Base-by-base conservation (phyloP, 148 eudicot genomes). In the Polygonum maritimum region DNA sequence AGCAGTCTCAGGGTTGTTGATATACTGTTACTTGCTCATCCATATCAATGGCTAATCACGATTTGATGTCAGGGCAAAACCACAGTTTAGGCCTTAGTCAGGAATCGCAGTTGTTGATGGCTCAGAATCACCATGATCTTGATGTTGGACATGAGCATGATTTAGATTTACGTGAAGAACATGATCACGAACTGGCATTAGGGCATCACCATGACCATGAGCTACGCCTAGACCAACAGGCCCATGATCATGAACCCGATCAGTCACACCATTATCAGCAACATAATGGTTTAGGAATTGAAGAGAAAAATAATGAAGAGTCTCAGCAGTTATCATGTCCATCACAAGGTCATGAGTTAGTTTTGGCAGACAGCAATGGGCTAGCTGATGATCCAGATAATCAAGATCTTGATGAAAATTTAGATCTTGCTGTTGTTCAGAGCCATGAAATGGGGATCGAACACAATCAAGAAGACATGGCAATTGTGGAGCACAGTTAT, bases 401-500 rank as follows among this genome's bases (percentile, higher is more conserved):
- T 74, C 87, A 87, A 58, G 81, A 75, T 22, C 44, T 85, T 21
- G 85, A 54, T 76, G 88, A 85, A 39, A 80, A 79, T 81, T 47
- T 85, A 78, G 86, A 81, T 60, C 80, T 85, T 57, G 78, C 81
- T 55, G 57, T 81, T 69, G 86, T 79, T 44, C 79, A 83, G 18
- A 80, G 74, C 71, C 83, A 85, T 15, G 88, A 83, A 71, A 76
- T 81, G 86, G 82, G 48, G 14, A 79, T 83, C 52, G 90, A 74
- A 78, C 57, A 83, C 57, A 72, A 71, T 2, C 80, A 81, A 2
- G 81, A 82, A 2, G 83, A 76, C 26, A 79, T 85, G 78, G 71
- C 55, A 54, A 33, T 81, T 69, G 84, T 78, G 58, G 77, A 81
- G 40, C 81, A 75, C 39, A 75, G 75, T 52, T 80, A 85, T 76